Percentiles rank a stretch among this genome's conserved stretches.
phyloP scores from a whole-genome alignment of 352 stramenopile genomes.

The Pelagophyceae sp. region DNA sequence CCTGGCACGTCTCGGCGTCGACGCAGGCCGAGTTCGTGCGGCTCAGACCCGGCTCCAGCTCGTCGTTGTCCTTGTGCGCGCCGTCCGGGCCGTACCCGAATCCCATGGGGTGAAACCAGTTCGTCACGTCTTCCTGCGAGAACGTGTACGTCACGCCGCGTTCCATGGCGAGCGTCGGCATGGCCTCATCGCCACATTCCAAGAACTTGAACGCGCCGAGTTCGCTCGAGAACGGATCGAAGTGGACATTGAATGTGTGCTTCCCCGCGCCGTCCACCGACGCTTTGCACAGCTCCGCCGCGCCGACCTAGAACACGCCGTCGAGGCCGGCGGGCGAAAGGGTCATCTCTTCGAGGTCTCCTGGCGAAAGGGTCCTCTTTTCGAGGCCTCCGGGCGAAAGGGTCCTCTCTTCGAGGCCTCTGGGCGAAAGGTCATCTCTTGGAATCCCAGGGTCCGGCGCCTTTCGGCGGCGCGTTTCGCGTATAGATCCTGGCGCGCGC shows the following conservation, averaged over 20 bases:
- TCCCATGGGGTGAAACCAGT: conserved; percentile 50
- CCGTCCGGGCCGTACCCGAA: conserved; percentile 51
- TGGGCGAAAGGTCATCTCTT: no score
- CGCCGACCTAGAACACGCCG: no score
- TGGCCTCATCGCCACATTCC: conserved; percentile 27
- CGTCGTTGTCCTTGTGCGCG: conserved; percentile 40
- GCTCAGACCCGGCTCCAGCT: conserved; percentile 44
- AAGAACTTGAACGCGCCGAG: conserved; percentile 34
- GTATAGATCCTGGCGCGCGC: no score
- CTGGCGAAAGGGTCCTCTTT: no score
- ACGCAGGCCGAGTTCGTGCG: conserved; percentile 10
- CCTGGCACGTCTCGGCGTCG: conserved; percentile 31
- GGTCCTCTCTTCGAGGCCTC: no score
- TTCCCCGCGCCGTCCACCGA: background rate
- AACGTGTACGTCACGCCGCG: conserved; percentile 53
- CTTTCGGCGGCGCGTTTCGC: no score
- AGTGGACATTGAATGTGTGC: conserved; percentile 30
- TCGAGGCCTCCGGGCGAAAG: no score
- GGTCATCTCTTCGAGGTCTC: no score
- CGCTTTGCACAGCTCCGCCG: background rate
- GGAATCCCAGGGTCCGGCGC: no score
- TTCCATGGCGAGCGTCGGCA: conserved; percentile 52
- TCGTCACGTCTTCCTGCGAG: conserved; percentile 42
- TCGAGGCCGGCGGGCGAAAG: no score
- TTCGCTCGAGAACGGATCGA: conserved; percentile 30